Conservation (phyloP, 2,329 filamentous ascomycete species). For the Penicillium capsulatum region DNA sequence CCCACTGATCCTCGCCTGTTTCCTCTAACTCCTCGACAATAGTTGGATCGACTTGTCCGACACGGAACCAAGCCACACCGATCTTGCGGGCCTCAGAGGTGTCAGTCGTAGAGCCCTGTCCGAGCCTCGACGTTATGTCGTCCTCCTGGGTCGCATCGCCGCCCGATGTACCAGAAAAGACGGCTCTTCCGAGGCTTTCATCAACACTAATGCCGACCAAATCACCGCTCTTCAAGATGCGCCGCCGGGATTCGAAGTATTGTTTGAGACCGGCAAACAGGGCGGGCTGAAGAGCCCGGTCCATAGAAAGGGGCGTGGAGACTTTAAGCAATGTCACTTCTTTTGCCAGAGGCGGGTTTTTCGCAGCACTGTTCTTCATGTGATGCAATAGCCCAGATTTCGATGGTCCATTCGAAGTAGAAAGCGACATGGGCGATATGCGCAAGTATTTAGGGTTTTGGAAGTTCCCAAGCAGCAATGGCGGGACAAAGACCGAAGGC, state of each 20-base stretch:
- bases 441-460: conserved; percentile 73
- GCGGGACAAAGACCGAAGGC: conserved; percentile 72
- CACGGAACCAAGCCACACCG: conserved; percentile 83
- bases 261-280: conserved; percentile 82
- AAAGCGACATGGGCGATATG: conserved; percentile 57
- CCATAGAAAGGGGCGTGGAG: conserved; percentile 81
- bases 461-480: conserved; percentile 80
- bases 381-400: conserved; percentile 56
- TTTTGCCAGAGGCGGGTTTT: conserved; percentile 57
- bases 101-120: conserved; percentile 27
- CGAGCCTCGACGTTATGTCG: conserved; percentile 53
- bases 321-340: conserved; percentile 88
- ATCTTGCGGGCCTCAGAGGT: conserved; percentile 46
- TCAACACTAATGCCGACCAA: conserved; percentile 86
- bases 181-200: conserved; percentile 72
- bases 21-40: conserved; percentile 51
- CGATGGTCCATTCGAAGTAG: conserved; percentile 42
- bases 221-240: conserved; percentile 82
- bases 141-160: conserved; percentile 65
- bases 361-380: conserved; percentile 42
- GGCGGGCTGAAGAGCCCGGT: conserved; percentile 77
- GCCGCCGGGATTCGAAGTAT: conserved; percentile 77
- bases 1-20: conserved; percentile 70
- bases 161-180: conserved; percentile 64
- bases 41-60: conserved; percentile 64